Evolutionary conservation across 805 yeast genomes (phyloP), one percentile per base, ranked within the genome.

Genomic region (Candida insectorum): DNA sequence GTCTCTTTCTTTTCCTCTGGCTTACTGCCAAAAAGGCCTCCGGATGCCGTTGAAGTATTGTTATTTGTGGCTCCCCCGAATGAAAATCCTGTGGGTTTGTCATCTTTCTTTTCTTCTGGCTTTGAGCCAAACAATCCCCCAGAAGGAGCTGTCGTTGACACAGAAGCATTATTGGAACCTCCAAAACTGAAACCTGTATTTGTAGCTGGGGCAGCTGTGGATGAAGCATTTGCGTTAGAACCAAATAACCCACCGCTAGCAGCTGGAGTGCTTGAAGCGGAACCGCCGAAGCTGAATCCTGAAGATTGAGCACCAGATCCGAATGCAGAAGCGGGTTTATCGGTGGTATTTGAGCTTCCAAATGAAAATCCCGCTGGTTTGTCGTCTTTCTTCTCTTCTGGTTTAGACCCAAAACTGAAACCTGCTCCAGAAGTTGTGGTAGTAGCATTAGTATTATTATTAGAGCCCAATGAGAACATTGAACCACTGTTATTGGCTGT

Each of bases 211-310:
- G n/a, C n/a, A n/a, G n/a, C n/a, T n/a, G n/a, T n/a, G n/a, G n/a
- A n/a, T n/a, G n/a, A n/a, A n/a, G n/a, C n/a, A n/a, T n/a, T n/a
- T n/a, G n/a, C 28, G 45, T 36, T 47, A 25, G 26, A 13, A 10
- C 31, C 37, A 24, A 31, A 39, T 24, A 11, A 22, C 9, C 17
- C 28, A 19, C 33, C 33, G 22, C 26, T 9, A 12, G 40, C 40
- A 11, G 23, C 23, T 8, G 23, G 12, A 7, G 26, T 29, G 16
- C 21, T 3, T 3, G 33, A 11, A 3, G 26, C 15, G 9, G 24
- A 18, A 6, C 35, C 51, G 12, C 60, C 62, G 37, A 56, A 52
- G 3, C 52, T 36, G 28, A 54, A 51, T 2, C 55, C 49, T 41
- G 32, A 44, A 13, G 40, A 30, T 34, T 33, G 43, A 26, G 26